Percentiles rank a stretch among this genome's conserved stretches.
phyloP scores from a whole-genome alignment of 768 basidiomycete species.

The Tubosaeta brunneosetosa region DNA sequence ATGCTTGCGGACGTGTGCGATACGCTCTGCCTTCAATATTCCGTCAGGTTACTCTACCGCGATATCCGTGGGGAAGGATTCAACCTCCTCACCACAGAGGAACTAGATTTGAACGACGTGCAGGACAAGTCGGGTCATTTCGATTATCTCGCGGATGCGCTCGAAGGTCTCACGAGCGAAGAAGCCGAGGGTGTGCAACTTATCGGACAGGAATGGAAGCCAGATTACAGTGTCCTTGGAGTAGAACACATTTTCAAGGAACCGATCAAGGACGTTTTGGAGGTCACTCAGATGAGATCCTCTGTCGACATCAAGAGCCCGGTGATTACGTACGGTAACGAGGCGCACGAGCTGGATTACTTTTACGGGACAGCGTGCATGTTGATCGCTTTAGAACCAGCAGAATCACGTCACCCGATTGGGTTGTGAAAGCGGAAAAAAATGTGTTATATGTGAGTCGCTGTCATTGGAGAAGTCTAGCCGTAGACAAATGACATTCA shows the following conservation, averaged over 20 bases:
- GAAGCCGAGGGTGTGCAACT: constrained; percentile 4
- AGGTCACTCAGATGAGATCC: constrained; percentile 10
- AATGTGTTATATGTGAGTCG: too few species aligned
- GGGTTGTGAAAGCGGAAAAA: background rate
- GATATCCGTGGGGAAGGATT: fast-evolving
- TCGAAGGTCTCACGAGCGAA: background rate
- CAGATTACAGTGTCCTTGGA: too few species aligned
- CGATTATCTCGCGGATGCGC: background rate
- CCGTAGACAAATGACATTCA: too few species aligned
- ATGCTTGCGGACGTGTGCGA: constrained; percentile 4
- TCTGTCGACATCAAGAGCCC: background rate
- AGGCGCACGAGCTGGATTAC: background rate
- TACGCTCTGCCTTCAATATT: constrained; percentile 2
- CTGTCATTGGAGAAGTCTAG: too few species aligned
- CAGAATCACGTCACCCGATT: background rate
- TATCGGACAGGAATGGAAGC: background rate
- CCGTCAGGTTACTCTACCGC: constrained; percentile 5
- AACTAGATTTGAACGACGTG: background rate
- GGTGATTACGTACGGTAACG: constrained; percentile 2
- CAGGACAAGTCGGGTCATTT: background rate
- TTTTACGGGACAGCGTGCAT: constrained; percentile 16
- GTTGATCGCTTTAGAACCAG: constrained; percentile 6
- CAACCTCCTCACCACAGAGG: background rate
- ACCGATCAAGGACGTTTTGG: constrained; percentile 6
- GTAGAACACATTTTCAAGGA: background rate